phyloP scores from a whole-genome alignment of 768 basidiomycete species.

The Termitomyces sp. region DNA sequence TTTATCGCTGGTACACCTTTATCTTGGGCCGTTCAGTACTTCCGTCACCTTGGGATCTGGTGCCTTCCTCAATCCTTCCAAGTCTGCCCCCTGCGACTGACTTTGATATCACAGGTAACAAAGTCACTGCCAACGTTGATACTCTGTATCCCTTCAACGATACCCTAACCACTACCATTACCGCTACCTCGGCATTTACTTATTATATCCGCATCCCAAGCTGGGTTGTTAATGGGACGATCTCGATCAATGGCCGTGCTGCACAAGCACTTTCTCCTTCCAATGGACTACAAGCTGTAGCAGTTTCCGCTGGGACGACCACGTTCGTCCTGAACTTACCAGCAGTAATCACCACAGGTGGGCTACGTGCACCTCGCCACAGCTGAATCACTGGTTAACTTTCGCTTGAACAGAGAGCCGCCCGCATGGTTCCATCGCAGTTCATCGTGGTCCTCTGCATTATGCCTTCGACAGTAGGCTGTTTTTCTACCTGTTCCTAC shows the following conservation, averaged over 20 bases:
- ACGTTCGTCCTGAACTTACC: conserved; percentile 39
- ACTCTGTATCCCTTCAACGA: conserved; percentile 47
- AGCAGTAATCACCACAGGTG: conserved; percentile 41
- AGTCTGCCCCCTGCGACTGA: not conserved
- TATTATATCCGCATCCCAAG: conserved; percentile 42
- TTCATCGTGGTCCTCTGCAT: conserved; percentile 49
- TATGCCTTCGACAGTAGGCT: conserved; percentile 48
- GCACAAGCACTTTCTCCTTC: conserved; percentile 31
- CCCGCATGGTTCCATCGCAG: conserved; percentile 44
- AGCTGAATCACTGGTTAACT: not conserved
- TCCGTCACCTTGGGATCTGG: conserved; percentile 31
- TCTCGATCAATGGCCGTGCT: conserved; percentile 32
- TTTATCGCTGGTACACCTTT: conserved; percentile 36
- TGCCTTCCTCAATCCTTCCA: conserved; percentile 10
- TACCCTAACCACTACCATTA: conserved; percentile 35
- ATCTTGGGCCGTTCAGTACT: conserved; percentile 39
- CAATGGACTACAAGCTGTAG: conserved; percentile 40
- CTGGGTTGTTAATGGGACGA: conserved; percentile 40
- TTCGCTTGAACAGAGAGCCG: conserved; percentile 31
- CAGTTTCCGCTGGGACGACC: conserved; percentile 34
- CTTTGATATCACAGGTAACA: conserved; percentile 23
- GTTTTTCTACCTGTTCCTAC: not conserved
- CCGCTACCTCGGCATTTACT: conserved; percentile 32
- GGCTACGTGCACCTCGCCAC: not conserved
- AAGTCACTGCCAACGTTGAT: conserved; percentile 33